Conservation (phyloP, 1,284 basidiomycete genomes). For the Trametes pubescens region DNA sequence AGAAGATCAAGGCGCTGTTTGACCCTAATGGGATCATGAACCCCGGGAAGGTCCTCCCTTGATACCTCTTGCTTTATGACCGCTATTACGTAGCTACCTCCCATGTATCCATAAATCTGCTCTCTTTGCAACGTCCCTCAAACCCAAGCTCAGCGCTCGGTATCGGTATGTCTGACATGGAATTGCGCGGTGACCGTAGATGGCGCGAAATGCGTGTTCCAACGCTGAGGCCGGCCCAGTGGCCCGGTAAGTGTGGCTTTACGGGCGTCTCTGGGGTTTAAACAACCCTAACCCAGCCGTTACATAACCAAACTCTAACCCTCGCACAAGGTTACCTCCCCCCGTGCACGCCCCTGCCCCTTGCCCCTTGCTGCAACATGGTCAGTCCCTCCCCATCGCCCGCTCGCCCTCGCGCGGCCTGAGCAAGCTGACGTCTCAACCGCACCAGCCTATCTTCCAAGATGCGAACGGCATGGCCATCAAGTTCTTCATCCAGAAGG, state of each 20-base stretch:
- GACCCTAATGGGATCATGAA: slow-evolving; percentile 95
- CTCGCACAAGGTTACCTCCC: slow-evolving; percentile 38
- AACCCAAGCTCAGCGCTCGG: no score
- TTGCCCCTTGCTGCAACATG: slow-evolving; percentile 30
- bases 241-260: background rate
- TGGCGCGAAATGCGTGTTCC: background rate
- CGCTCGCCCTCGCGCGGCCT: background rate
- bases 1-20: slow-evolving; percentile 88
- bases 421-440: slow-evolving; percentile 20
- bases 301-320: slow-evolving; percentile 42
- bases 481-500: slow-evolving; percentile 85
- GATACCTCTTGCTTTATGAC: slow-evolving; percentile 10
- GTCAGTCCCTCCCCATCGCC: slow-evolving; percentile 24
- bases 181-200: no score
- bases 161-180: background rate
- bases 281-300: slow-evolving; percentile 44
- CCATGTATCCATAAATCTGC: slow-evolving; percentile 23
- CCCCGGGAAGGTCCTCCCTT: slow-evolving; percentile 80
- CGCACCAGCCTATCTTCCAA: slow-evolving; percentile 67
- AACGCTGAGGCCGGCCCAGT: no score
- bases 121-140: background rate
- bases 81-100: slow-evolving; percentile 9
- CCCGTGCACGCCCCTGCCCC: slow-evolving; percentile 10
- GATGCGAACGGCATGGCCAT: slow-evolving; percentile 67
- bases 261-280: slow-evolving; percentile 30